Evolutionary conservation across 371 early-diverging fungal genomes (phyloP).

Genomic region (Mortierella sp.): DNA sequence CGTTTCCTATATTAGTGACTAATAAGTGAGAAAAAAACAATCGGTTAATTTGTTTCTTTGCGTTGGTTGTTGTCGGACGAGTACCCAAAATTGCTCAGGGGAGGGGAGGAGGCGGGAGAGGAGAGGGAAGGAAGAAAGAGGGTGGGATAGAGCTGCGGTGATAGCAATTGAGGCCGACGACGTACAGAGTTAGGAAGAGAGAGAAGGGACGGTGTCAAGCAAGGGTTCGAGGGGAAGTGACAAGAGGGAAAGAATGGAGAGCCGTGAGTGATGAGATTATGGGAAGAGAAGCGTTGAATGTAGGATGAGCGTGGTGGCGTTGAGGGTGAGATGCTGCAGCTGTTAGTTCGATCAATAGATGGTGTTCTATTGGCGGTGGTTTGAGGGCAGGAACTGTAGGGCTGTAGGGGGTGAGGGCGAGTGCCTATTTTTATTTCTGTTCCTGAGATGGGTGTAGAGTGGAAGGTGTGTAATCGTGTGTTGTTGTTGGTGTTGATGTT

Average conservation of each 20-base stretch:
- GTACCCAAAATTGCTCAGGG: neutral
- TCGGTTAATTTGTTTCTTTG: neutral
- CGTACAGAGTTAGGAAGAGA: neutral
- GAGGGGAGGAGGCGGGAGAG: neutral
- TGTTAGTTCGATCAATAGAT: neutral
- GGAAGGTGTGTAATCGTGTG: neutral
- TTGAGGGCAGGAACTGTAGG: neutral
- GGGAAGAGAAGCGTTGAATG: neutral
- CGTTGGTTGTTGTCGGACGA: neutral
- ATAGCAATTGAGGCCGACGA: neutral
- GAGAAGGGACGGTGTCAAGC: neutral
- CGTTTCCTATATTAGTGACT: conserved; percentile 14
- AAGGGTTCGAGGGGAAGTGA: too few species aligned
- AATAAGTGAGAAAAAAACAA: conserved; percentile 6
- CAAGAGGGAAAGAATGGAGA: too few species aligned
- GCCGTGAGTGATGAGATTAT: neutral
- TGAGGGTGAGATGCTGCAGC: neutral
- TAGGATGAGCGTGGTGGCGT: neutral
- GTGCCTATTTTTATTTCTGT: neutral
- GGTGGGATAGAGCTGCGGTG: neutral
- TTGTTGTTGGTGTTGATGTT: neutral
- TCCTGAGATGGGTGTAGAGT: neutral
- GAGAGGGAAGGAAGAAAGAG: neutral
- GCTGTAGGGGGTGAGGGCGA: neutral
- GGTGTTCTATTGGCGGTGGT: neutral